A percentile compares a stretch with the other conserved stretches of the same genome.
These are phyloP conservation scores for Collybiopsis luxurians DNA, from an alignment of 768 basidiomycete species.

Conservation along the genomic window DNA sequence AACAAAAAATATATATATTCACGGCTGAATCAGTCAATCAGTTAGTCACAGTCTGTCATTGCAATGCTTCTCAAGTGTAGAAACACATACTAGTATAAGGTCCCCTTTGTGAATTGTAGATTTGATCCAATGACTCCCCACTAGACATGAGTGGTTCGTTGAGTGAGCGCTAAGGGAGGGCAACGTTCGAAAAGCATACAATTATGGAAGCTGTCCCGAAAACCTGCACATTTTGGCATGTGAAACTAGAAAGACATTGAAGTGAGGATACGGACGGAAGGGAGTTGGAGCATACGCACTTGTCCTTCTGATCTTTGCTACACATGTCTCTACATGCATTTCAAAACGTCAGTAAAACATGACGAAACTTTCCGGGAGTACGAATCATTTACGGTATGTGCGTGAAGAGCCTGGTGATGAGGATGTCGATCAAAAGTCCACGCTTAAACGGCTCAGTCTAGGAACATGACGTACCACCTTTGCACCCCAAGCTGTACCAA, in stretches of 20 bases:
- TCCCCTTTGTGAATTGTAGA: slow-evolving; percentile 38
- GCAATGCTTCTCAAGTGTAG: background rate
- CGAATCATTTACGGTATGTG: slow-evolving; percentile 35
- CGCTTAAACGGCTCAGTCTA: background rate
- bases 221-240: slow-evolving; percentile 52
- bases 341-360: background rate
- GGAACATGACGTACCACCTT: slow-evolving; percentile 32
- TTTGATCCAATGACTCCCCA: slow-evolving; percentile 52
- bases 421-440: background rate
- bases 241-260: slow-evolving; percentile 30
- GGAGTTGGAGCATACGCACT: slow-evolving; percentile 22
- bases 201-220: slow-evolving; percentile 56
- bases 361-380: slow-evolving; percentile 14
- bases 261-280: background rate
- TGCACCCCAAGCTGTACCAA: slow-evolving; percentile 69
- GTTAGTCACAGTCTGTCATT: slow-evolving; percentile 26
- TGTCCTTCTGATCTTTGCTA: slow-evolving; percentile 38
- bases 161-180: background rate
- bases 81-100: slow-evolving; percentile 37
- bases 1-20: slow-evolving; percentile 16
- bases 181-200: slow-evolving; percentile 31
- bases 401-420: slow-evolving; percentile 51
- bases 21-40: slow-evolving; percentile 17
- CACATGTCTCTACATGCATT: slow-evolving; percentile 44
- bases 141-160: slow-evolving; percentile 18